These are phyloP conservation scores for Russula earlei DNA, from an alignment of 768 basidiomycete species.

Conservation along the genomic window DNA sequence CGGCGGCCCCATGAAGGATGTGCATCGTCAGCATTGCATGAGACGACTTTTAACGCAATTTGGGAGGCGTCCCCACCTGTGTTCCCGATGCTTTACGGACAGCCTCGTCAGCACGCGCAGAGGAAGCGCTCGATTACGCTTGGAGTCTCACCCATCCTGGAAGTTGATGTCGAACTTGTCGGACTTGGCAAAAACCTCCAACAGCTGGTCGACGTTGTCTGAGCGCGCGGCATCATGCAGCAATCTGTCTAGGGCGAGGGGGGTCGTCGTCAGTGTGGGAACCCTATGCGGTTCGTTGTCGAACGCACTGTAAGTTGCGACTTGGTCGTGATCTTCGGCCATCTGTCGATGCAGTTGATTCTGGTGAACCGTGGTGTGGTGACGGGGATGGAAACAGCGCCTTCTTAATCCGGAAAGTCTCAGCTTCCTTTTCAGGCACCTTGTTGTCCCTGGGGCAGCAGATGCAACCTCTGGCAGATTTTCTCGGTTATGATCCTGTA, in stretches of 20 bases:
- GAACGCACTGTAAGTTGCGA: neutral
- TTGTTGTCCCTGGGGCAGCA: neutral
- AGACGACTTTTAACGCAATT: neutral
- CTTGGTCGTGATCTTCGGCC: slow-evolving; percentile 3
- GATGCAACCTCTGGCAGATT: neutral
- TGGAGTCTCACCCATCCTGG: slow-evolving; percentile 56
- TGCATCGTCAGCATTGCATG: neutral
- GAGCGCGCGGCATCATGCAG: slow-evolving; percentile 62
- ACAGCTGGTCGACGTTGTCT: slow-evolving; percentile 62
- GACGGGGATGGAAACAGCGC: neutral
- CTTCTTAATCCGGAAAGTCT: neutral
- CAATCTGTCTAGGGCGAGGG: slow-evolving; percentile 52
- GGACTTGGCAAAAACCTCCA: slow-evolving; percentile 45
- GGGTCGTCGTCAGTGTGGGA: neutral
- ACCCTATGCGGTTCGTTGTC: neutral
- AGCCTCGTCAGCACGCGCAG: neutral
- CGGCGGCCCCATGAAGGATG: neutral
- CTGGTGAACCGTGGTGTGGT: too few relatives aligned
- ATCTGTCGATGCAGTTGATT: neutral
- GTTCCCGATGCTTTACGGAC: slow-evolving; percentile 51
- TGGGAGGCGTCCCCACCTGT: slow-evolving; percentile 58
- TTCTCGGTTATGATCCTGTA: neutral
- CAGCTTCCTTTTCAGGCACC: neutral
- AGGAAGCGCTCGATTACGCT: neutral
- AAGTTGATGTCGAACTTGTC: slow-evolving; percentile 63